Conservation (phyloP, 345 rosid genomes). For the Isatis tinctoria region DNA sequence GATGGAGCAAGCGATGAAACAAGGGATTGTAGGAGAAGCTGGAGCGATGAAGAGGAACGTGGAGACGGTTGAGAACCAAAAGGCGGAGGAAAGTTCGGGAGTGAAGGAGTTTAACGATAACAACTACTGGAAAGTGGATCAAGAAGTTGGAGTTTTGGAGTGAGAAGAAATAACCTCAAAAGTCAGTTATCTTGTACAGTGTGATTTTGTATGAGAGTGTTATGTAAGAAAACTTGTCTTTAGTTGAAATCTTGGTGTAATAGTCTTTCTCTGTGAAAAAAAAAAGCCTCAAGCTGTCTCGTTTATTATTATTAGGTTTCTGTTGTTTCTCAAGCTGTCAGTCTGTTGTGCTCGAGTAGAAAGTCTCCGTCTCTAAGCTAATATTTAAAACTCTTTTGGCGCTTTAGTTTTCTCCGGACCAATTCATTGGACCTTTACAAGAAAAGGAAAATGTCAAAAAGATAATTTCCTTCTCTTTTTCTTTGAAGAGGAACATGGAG, state of each 20-base stretch:
- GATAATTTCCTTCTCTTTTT: no score
- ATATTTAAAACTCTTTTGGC: no score
- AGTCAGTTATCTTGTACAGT: constrained; percentile 27
- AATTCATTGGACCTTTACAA: no score
- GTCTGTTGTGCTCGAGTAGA: no score
- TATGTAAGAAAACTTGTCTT: background rate
- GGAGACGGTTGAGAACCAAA: constrained; percentile 51
- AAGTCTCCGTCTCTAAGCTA: no score
- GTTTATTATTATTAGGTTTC: background rate
- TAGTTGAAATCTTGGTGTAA: constrained; percentile 8
- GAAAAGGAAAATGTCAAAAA: no score
- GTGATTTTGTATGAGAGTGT: constrained; percentile 26
- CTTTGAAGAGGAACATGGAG: no score
- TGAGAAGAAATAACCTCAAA: constrained; percentile 6
- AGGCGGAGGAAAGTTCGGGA: constrained; percentile 48
- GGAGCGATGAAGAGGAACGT: constrained; percentile 72
- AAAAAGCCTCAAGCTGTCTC: background rate
- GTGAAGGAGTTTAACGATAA: constrained; percentile 87
- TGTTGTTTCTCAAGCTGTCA: background rate
- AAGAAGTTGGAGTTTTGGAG: constrained; percentile 75
- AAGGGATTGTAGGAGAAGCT: constrained; percentile 94
- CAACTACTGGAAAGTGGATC: constrained; percentile 94
- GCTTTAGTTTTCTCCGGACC: no score
- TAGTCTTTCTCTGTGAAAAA: background rate
- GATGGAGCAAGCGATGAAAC: constrained; percentile 90